Percentiles rank a stretch among this genome's conserved stretches.
phyloP scores from a whole-genome alignment of 2,329 filamentous ascomycete genomes.

The Xylariaceae sp. region DNA sequence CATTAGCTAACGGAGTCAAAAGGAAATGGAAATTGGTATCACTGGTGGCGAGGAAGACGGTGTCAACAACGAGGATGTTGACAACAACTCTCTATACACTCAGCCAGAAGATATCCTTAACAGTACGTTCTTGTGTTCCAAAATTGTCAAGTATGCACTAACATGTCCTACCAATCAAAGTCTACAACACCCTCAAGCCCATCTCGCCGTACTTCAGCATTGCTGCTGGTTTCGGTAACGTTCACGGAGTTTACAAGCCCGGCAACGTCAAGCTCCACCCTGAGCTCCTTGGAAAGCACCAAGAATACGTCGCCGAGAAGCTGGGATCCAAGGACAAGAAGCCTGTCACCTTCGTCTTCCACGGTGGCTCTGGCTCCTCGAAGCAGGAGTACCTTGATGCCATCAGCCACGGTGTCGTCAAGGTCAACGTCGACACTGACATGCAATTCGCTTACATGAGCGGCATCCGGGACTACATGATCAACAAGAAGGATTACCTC shows the following conservation, averaged over 20 bases:
- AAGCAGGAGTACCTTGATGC: constrained; percentile 89
- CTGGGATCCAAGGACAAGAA: constrained; percentile 68
- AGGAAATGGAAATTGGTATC: constrained; percentile 86
- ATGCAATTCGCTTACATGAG: constrained; percentile 91
- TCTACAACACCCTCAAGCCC: constrained; percentile 78
- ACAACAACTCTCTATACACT: constrained; percentile 94
- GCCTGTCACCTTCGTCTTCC: constrained; percentile 99
- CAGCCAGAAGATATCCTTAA: constrained; percentile 89
- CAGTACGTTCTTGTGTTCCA: not conserved
- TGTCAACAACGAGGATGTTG: constrained; percentile 96
- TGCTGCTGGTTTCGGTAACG: constrained; percentile 96
- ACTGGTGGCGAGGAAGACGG: constrained; percentile 97
- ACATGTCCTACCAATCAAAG: not conserved
- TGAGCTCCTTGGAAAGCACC: constrained; percentile 94
- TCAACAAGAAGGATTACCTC: constrained; percentile 94
- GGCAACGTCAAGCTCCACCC: constrained; percentile 97
- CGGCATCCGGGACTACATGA: constrained; percentile 91
- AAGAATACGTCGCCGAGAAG: constrained; percentile 83
- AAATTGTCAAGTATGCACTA: not conserved
- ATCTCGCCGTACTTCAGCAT: constrained; percentile 98
- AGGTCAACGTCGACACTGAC: constrained; percentile 99
- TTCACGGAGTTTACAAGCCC: constrained; percentile 98
- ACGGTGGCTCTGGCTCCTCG: constrained; percentile 88
- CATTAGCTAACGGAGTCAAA: not conserved
- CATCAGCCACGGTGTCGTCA: constrained; percentile 91